Conservation (phyloP, 1,139 yeast species). For the Suhomyces kunorum region DNA sequence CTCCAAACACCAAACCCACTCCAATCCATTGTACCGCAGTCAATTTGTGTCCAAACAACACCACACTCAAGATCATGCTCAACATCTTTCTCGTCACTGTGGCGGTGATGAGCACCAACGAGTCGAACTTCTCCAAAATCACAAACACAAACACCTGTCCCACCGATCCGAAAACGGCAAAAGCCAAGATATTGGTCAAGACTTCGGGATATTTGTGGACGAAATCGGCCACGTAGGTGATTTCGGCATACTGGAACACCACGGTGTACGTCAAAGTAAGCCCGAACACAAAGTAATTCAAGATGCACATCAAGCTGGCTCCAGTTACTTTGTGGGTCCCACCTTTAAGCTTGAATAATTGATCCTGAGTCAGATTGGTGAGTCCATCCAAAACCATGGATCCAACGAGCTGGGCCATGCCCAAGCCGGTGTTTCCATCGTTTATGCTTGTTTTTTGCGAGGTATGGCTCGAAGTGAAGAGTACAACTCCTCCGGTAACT, state of each 20-base stretch:
- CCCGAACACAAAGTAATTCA: slow-evolving; percentile 60
- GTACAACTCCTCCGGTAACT: slow-evolving; percentile 78
- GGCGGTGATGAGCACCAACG: slow-evolving; percentile 82
- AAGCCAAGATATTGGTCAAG: slow-evolving; percentile 59
- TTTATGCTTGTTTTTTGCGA: slow-evolving; percentile 26
- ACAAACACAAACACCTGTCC: slow-evolving; percentile 92
- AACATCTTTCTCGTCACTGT: slow-evolving; percentile 96
- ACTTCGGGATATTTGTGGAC: slow-evolving; percentile 51
- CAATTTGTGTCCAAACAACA: slow-evolving; percentile 78
- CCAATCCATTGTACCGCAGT: slow-evolving; percentile 73
- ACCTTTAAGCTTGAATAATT: slow-evolving; percentile 52
- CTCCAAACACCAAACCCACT: slow-evolving; percentile 75
- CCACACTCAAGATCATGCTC: slow-evolving; percentile 86
- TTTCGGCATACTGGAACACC: slow-evolving; percentile 48
- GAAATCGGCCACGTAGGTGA: slow-evolving; percentile 50
- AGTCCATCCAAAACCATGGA: slow-evolving; percentile 86
- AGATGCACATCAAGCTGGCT: slow-evolving; percentile 81
- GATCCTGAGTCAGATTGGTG: slow-evolving; percentile 92
- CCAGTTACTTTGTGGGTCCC: slow-evolving; percentile 49
- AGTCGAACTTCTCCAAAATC: slow-evolving; percentile 81
- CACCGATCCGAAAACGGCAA: slow-evolving; percentile 79
- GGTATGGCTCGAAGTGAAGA: slow-evolving; percentile 63
- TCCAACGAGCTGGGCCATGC: slow-evolving; percentile 56
- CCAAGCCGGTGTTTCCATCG: slow-evolving; percentile 51
- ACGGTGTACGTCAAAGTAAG: slow-evolving; percentile 44